Percentiles rank a stretch among this genome's conserved stretches.
phyloP scores from a whole-genome alignment of 202 grass and related monocot species.

The Musa balbisiana region DNA sequence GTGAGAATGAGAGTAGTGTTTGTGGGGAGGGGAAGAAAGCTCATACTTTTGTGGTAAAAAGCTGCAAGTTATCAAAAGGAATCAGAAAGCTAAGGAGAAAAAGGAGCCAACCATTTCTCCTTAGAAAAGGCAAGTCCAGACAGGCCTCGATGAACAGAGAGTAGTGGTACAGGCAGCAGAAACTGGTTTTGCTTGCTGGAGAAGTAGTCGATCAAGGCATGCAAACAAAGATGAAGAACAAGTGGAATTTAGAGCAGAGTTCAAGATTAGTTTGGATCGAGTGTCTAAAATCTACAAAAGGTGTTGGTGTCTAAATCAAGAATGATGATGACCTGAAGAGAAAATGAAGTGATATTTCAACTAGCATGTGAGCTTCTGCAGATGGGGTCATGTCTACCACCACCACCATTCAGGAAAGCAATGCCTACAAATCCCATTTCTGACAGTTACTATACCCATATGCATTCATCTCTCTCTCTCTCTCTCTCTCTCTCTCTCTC shows the following conservation, averaged over 20 bases:
- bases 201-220: background rate
- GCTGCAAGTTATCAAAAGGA: no score
- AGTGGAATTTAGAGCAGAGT: background rate
- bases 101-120: no score
- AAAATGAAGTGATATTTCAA: background rate
- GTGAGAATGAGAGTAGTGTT: no score
- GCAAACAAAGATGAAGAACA: background rate
- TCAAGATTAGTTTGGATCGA: background rate
- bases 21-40: no score
- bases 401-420: slow-evolving; percentile 1
- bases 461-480: background rate
- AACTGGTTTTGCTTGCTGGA: no score
- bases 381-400: background rate
- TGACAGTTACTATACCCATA: background rate
- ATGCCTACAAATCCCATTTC: background rate
- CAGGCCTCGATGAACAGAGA: no score
- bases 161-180: no score
- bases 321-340: background rate
- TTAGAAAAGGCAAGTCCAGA: no score
- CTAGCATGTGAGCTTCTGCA: slow-evolving; percentile 1
- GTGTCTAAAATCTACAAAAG: background rate
- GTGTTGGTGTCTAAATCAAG: background rate
- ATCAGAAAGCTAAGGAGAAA: no score
- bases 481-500: background rate
- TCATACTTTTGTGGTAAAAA: no score